phyloP scores from a whole-genome alignment of 495 filamentous ascomycete genomes.

The Immersiella caudata region DNA sequence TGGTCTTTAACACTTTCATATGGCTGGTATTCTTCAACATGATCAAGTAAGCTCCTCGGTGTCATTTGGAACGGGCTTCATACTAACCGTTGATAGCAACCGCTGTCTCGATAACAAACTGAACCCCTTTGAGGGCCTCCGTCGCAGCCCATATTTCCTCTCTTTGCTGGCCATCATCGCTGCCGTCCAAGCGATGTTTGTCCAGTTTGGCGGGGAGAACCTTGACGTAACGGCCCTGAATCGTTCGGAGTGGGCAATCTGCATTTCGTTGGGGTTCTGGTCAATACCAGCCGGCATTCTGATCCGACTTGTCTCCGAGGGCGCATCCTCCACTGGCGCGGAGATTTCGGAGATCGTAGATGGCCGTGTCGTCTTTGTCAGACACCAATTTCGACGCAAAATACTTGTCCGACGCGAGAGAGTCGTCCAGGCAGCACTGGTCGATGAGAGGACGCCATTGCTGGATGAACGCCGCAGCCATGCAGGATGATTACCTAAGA shows the following conservation, averaged over 20 bases:
- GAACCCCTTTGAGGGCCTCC: slow-evolving; percentile 81
- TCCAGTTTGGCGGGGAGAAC: slow-evolving; percentile 57
- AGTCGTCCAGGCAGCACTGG: not conserved
- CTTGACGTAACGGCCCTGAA: slow-evolving; percentile 61
- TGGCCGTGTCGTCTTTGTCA: too few relatives aligned
- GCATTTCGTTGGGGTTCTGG: slow-evolving; percentile 63
- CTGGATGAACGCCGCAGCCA: not conserved
- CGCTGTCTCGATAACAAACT: slow-evolving; percentile 83
- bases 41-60: slow-evolving; percentile 56
- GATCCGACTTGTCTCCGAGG: slow-evolving; percentile 50
- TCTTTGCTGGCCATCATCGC: slow-evolving; percentile 77
- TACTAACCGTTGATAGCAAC: slow-evolving; percentile 3
- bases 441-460: not conserved
- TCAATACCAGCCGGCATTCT: slow-evolving; percentile 68
- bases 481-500: slow-evolving; percentile 41
- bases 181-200: slow-evolving; percentile 72
- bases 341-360: not conserved
- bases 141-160: slow-evolving; percentile 75
- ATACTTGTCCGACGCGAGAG: not conserved
- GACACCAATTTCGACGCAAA: too few relatives aligned
- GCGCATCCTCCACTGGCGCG: not conserved
- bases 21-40: slow-evolving; percentile 97
- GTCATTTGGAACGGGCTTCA: slow-evolving; percentile 46
- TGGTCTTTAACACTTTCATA: slow-evolving; percentile 90
- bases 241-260: slow-evolving; percentile 68